Evolutionary conservation across 805 yeast species (phyloP).

Genomic region (Saitoella complicata): DNA sequence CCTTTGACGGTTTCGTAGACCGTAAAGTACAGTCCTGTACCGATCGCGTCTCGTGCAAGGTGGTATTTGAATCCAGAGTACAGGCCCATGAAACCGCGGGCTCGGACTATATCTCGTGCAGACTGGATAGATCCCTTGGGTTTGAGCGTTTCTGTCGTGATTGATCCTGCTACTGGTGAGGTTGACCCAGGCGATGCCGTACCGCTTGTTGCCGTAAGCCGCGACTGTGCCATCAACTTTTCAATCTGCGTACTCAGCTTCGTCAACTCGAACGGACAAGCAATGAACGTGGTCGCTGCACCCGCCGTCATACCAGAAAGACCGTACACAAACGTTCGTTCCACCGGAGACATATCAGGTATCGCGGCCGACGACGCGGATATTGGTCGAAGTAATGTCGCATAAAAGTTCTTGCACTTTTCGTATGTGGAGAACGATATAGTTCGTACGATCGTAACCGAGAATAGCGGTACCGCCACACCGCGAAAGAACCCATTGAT

Average conservation of each 20-base stretch:
- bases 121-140: conserved; percentile 27
- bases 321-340: conserved; percentile 10
- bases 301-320: conserved; percentile 55
- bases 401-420: conserved; percentile 1
- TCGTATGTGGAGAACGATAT: conserved; percentile 47
- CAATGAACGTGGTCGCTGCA: conserved; percentile 30
- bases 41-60: conserved; percentile 43
- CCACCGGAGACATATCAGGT: neutral
- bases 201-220: no score
- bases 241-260: conserved; percentile 66
- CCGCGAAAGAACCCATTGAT: conserved; percentile 60
- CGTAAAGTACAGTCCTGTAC: conserved; percentile 59
- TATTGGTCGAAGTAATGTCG: conserved; percentile 3
- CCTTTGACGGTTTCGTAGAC: conserved; percentile 57
- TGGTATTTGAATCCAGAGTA: conserved; percentile 15
- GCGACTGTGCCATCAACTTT: conserved; percentile 22
- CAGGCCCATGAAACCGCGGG: conserved; percentile 47
- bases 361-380: conserved; percentile 12
- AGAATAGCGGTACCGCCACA: conserved; percentile 14
- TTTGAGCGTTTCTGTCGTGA: conserved; percentile 14
- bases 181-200: conserved; percentile 6
- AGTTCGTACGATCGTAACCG: conserved; percentile 35
- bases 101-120: conserved; percentile 35
- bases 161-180: conserved; percentile 20
- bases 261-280: conserved; percentile 76